These are phyloP conservation scores for Cucurbita moschata DNA, from an alignment of 306 rosid species.

Conservation along the genomic window DNA sequence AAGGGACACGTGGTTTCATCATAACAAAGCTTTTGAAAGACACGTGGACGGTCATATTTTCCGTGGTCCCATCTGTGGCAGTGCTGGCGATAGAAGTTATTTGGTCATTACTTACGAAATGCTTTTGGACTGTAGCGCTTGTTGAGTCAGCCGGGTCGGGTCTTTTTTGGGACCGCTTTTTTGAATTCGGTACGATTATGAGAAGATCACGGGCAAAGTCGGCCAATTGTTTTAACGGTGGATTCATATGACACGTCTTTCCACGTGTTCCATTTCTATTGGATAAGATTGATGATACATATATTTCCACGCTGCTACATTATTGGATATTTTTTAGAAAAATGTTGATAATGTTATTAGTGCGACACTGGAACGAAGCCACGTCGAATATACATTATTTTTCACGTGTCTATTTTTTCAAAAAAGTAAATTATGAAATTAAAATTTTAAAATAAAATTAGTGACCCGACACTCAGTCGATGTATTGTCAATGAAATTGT, in stretches of 20 bases:
- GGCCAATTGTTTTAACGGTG: conserved; percentile 12
- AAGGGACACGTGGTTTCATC: conserved; percentile 33
- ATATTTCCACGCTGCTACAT: no score
- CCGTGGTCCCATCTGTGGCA: conserved; percentile 29
- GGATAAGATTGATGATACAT: not conserved
- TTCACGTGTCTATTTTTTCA: no score
- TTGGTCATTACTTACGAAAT: conserved; percentile 82
- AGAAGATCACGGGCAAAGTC: not conserved
- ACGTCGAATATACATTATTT: no score
- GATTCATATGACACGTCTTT: conserved; percentile 17
- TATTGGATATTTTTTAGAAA: no score
- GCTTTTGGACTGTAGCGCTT: conserved; percentile 37
- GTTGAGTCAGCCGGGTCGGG: conserved; percentile 26
- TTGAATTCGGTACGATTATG: conserved; percentile 17
- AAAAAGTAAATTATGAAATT: no score
- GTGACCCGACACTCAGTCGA: no score
- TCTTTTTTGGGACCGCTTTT: not conserved
- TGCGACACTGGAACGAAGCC: no score
- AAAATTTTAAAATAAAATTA: no score
- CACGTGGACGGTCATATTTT: conserved; percentile 57
- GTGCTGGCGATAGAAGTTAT: conserved; percentile 16
- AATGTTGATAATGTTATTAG: no score
- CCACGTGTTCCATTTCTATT: not conserved
- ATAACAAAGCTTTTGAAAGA: conserved; percentile 31
- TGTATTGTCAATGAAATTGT: no score